These are phyloP conservation scores for Sporothrix luriei DNA, from an alignment of 2,329 filamentous ascomycete species.

Conservation along the genomic window DNA sequence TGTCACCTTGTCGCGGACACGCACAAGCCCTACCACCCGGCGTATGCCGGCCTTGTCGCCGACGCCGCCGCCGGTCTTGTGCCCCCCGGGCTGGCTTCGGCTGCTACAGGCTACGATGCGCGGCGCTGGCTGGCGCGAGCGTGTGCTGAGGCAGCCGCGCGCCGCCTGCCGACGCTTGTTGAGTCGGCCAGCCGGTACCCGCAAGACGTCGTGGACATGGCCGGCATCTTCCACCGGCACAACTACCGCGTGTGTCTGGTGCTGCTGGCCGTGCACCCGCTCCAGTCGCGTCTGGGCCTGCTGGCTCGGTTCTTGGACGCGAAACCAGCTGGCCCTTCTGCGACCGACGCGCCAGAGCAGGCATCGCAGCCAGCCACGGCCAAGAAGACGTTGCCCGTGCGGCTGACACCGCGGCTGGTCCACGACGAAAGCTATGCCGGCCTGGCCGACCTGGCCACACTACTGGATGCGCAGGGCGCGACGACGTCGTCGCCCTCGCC, in stretches of 20 bases:
- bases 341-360: neutral
- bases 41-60: conserved; percentile 43
- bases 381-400: conserved; percentile 41
- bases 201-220: conserved; percentile 47
- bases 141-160: conserved; percentile 42
- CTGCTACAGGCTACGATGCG: conserved; percentile 48
- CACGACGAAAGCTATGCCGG: conserved; percentile 52
- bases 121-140: conserved; percentile 51
- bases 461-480: conserved; percentile 43
- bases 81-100: conserved; percentile 44
- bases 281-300: conserved; percentile 49
- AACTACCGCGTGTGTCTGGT: conserved; percentile 48
- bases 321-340: conserved; percentile 41
- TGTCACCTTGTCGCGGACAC: conserved; percentile 54
- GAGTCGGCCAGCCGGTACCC: conserved; percentile 52
- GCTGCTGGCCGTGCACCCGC: conserved; percentile 49
- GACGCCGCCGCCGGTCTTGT: conserved; percentile 34
- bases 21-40: conserved; percentile 54
- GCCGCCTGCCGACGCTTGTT: conserved; percentile 46
- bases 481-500: neutral
- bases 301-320: conserved; percentile 46
- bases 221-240: conserved; percentile 41
- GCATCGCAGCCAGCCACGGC: neutral
- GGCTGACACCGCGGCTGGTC: conserved; percentile 50
- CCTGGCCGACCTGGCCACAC: conserved; percentile 44